phyloP scores from a whole-genome alignment of 2,329 filamentous ascomycete species.

The Trichoderma afroharzianum region DNA sequence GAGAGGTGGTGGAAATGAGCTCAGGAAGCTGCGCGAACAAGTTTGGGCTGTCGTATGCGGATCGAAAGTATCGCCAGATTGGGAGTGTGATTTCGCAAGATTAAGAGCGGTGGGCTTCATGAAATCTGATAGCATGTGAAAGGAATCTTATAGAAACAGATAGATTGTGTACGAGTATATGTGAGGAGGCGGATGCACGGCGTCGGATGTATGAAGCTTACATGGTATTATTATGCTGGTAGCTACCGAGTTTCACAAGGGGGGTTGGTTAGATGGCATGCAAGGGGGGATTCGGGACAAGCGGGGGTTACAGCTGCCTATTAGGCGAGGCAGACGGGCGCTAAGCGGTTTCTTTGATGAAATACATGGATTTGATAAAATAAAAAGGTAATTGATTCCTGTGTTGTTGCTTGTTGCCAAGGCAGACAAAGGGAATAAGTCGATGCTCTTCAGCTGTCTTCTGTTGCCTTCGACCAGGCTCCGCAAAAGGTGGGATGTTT shows the following conservation, averaged over 20 bases:
- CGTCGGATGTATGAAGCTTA: not conserved
- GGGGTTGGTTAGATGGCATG: not conserved
- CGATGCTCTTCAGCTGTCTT: not conserved
- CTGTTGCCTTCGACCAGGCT: not conserved
- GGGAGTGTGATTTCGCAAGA: slow-evolving; percentile 33
- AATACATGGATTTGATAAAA: not conserved
- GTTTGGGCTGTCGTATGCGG: slow-evolving; percentile 48
- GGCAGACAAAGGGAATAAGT: not conserved
- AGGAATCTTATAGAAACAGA: slow-evolving; percentile 6
- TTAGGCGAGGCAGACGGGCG: not conserved
- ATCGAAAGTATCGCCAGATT: slow-evolving; percentile 45
- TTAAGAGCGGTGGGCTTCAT: not conserved
- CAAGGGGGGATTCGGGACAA: not conserved
- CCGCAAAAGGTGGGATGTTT: slow-evolving; percentile 4
- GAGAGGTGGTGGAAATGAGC: slow-evolving; percentile 47
- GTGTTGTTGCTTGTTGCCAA: not conserved
- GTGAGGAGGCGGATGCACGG: not conserved
- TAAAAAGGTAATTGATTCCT: not conserved
- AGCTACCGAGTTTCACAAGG: slow-evolving; percentile 7
- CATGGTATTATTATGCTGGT: not conserved
- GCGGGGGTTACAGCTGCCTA: not conserved
- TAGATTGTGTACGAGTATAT: slow-evolving; percentile 16
- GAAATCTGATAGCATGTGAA: not conserved
- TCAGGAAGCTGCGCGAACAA: slow-evolving; percentile 30
- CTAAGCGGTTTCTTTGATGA: not conserved